Base-by-base conservation (phyloP, 352 stramenopile genomes). In the Globisporangium orthogonon region DNA sequence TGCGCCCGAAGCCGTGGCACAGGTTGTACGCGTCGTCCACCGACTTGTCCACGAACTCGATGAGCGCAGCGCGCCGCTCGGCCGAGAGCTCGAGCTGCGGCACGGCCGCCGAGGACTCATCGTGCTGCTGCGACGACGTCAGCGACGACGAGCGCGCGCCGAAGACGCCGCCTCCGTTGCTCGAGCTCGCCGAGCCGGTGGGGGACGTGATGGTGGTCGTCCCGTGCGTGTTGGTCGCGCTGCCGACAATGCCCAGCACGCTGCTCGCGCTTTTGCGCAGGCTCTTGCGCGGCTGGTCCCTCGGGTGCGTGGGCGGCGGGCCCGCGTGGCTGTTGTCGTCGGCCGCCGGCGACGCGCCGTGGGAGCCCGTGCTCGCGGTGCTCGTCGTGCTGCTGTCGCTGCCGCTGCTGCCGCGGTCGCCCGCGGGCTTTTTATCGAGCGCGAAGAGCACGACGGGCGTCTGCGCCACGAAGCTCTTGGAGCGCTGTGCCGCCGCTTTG, bases 1-100 rank as follows among this genome's bases (percentile, higher is more conserved):
- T 76, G 43, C 77, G 72, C 1, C 83, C 81, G 52, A 89, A 87
- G 54, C 80, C 81, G 51, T 90, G 76, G 56, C 79, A 89, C 35
- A 93, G 66, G 46, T 88, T 88, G 65, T 91, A 88, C 28, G 83
- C 83, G 63, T 90, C 79, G 62, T 90, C 81, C 30, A 93, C 79
- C 5, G 80, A 83, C 35, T 63, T 70, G 69, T 93, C 83, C 43
- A 89, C 81, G 65, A 90, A 87, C 53, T 89, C 73, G 11, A 87
- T 76, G 37, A 89, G 74, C 49, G 71, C 73, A 1, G 43, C 39
- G 17, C 30, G 40, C 18, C 63, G 62, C 13, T 69, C 58, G 17
- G 43, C 18, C 2, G 56, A 54, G 43, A 62, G 47, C 13, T 58
- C 55, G 30, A 61, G 54, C 30, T 37, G 41, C 17, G 51, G 31